These are phyloP conservation scores for Paspalum notatum DNA, from an alignment of 176 grass and related monocot species.

Conservation along the genomic window DNA sequence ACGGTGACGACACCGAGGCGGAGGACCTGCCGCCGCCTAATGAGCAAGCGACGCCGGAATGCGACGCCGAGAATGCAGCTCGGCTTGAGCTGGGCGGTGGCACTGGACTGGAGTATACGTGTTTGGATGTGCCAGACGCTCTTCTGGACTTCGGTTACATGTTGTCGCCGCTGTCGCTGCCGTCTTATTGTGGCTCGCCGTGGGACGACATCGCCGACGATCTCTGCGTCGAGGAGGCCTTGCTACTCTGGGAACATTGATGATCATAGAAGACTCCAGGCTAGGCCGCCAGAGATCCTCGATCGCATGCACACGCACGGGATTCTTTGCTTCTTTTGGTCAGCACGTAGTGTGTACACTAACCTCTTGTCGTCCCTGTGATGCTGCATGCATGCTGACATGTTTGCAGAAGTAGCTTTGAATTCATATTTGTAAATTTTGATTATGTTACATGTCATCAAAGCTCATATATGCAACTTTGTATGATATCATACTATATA, in stretches of 20 bases:
- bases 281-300: not conserved
- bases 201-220: slow-evolving; percentile 41
- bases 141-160: slow-evolving; percentile 37
- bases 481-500: too few relatives aligned
- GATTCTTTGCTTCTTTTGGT: not conserved
- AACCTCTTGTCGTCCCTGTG: too few relatives aligned
- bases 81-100: not conserved
- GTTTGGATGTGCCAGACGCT: slow-evolving; percentile 39
- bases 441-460: too few relatives aligned
- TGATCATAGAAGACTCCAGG: not conserved
- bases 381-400: too few relatives aligned
- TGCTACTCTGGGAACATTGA: slow-evolving; percentile 63
- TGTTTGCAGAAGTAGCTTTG: too few relatives aligned
- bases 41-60: not conserved
- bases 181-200: slow-evolving; percentile 19
- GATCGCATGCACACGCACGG: not conserved
- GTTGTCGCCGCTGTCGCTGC: slow-evolving; percentile 22
- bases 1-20: not conserved
- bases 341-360: not conserved
- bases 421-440: too few relatives aligned
- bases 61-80: not conserved
- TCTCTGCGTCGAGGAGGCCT: slow-evolving; percentile 42
- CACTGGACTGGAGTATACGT: slow-evolving; percentile 19
- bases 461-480: too few relatives aligned
- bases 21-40: not conserved